phyloP scores from a whole-genome alignment of 208 protist genomes.

The Leishmania braziliensis region DNA sequence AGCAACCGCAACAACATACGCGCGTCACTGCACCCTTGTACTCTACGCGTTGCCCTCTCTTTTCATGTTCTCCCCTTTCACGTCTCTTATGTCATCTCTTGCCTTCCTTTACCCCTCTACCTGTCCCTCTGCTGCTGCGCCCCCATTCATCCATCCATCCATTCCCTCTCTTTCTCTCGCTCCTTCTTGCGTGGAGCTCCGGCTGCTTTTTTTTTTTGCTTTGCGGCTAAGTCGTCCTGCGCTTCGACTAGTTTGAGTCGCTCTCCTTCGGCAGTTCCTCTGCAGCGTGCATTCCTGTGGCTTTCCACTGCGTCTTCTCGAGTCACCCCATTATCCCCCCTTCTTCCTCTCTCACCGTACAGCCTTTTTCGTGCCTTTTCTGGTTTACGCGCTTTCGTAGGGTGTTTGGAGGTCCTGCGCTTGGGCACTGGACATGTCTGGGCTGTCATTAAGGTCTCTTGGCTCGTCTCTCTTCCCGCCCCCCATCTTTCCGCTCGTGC shows the following conservation, averaged over 20 bases:
- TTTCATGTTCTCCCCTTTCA: neutral
- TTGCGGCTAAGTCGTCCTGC: neutral
- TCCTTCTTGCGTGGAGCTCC: neutral
- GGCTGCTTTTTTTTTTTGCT: too few relatives aligned
- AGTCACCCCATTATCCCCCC: neutral
- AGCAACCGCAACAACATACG: too few relatives aligned
- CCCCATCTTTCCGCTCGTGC: neutral
- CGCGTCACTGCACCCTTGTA: too few relatives aligned
- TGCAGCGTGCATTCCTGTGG: neutral
- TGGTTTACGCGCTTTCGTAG: neutral
- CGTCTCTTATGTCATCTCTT: neutral
- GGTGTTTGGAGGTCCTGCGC: neutral
- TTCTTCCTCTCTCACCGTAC: neutral
- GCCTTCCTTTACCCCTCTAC: neutral
- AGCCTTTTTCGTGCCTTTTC: neutral
- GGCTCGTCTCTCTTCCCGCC: slow-evolving; percentile 7
- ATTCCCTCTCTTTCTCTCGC: neutral
- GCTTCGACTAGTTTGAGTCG: too few relatives aligned
- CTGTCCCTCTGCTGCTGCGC: neutral
- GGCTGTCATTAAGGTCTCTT: neutral
- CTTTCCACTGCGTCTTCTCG: neutral
- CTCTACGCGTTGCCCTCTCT: too few relatives aligned
- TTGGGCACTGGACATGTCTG: neutral
- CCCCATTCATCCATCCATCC: too few relatives aligned
- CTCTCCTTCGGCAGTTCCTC: slow-evolving; percentile 4